Evolutionary conservation across 2,329 filamentous ascomycete genomes (phyloP).

Genomic region (Orbilia javanica): DNA sequence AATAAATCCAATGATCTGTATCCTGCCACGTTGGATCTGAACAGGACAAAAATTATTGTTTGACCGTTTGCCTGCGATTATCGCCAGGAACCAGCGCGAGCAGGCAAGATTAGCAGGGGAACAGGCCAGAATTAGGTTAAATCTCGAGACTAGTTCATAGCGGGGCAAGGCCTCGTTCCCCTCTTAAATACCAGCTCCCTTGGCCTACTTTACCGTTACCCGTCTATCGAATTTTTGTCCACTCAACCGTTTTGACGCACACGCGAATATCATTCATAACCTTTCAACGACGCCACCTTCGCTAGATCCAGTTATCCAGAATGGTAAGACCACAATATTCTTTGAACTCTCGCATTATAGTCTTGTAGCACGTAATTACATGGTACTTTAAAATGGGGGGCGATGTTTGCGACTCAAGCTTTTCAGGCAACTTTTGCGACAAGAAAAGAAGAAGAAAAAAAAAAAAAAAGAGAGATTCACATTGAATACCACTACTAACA

Average conservation of each 20-base stretch:
- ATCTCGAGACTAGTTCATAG: conserved; percentile 21
- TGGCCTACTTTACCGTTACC: conserved; percentile 6
- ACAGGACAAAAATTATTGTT: background rate
- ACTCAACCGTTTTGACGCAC: conserved; percentile 6
- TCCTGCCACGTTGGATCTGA: background rate
- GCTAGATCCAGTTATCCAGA: background rate
- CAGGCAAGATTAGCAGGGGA: conserved; percentile 31
- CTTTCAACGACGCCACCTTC: background rate
- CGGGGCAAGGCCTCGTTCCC: conserved; percentile 30
- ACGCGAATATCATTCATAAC: background rate
- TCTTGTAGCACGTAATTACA: background rate
- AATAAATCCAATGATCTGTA: too few species aligned
- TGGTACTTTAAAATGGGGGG: background rate
- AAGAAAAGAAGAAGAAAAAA: too few species aligned
- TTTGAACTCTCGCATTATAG: background rate
- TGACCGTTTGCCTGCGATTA: conserved; percentile 4
- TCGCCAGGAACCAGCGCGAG: conserved; percentile 32
- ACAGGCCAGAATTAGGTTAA: conserved; percentile 21
- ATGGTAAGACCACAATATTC: conserved; percentile 4
- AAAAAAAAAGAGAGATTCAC: too few species aligned
- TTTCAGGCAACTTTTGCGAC: conserved; percentile 10
- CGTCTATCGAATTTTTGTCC: conserved; percentile 20
- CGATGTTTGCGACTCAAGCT: background rate
- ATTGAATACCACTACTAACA: background rate
- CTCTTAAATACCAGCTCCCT: conserved; percentile 48